Percentiles rank a stretch among this genome's conserved stretches.
Evolutionary conservation across 73 alveolate species (phyloP).

Genomic region (Breviolum minutum): DNA sequence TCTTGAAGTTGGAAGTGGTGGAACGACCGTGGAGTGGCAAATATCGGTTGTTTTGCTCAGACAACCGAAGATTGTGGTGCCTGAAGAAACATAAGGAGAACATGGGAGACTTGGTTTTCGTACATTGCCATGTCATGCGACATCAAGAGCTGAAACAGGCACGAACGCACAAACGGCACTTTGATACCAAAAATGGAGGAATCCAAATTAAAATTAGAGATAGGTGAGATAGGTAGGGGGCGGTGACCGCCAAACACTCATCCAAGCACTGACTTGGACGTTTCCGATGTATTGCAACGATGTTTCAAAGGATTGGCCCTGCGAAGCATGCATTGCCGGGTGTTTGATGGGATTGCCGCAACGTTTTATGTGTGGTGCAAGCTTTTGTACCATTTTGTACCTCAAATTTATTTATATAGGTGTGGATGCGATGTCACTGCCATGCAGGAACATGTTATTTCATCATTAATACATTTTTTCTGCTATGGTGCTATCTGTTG

Average conservation of each 20-base stretch:
- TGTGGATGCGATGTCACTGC: no score
- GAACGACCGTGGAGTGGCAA: neutral
- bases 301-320: no score
- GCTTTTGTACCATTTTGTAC: no score
- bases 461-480: no score
- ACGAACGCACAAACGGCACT: neutral
- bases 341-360: no score
- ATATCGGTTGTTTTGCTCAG: neutral
- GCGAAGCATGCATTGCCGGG: no score
- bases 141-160: neutral
- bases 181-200: slow-evolving; percentile 2
- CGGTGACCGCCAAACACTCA: neutral
- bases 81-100: neutral
- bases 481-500: no score
- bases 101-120: neutral
- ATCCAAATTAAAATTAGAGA: neutral
- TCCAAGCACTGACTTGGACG: neutral
- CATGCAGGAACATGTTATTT: no score
- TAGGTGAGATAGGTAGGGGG: neutral
- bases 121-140: neutral
- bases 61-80: neutral
- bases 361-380: no score
- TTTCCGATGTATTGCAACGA: no score
- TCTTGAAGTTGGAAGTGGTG: neutral
- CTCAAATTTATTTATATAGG: no score